Evolutionary conservation across 129 eudicot species (phyloP).

Genomic region (Flaveria trinervia): DNA sequence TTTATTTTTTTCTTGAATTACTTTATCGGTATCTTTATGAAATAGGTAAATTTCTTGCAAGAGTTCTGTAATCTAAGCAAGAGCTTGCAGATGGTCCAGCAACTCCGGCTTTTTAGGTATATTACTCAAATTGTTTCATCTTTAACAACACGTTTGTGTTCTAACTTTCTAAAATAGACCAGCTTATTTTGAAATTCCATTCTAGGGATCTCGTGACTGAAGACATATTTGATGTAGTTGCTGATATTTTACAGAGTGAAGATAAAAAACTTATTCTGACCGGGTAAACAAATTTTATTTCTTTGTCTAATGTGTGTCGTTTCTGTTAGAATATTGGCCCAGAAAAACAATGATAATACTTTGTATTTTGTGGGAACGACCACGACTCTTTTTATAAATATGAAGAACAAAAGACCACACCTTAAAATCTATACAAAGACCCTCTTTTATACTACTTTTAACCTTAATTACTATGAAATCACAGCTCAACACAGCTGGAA

Average conservation of each 20-base stretch:
- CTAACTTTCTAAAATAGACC: conserved; percentile 19
- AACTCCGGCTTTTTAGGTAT: conserved; percentile 75
- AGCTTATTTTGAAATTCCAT: conserved; percentile 24
- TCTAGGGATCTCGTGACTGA: conserved; percentile 85
- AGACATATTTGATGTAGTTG: conserved; percentile 78
- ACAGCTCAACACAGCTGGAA: too few species aligned
- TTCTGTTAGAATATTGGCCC: too few species aligned
- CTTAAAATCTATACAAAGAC: too few species aligned
- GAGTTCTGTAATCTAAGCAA: conserved; percentile 83
- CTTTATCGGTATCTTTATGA: conserved; percentile 1
- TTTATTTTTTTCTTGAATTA: background rate
- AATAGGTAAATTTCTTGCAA: conserved; percentile 79
- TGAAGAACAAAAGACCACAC: too few species aligned
- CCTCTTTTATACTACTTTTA: too few species aligned
- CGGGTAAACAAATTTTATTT: conserved; percentile 58
- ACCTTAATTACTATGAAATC: too few species aligned
- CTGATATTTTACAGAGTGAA: conserved; percentile 66
- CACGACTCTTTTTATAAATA: too few species aligned
- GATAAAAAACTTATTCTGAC: conserved; percentile 80
- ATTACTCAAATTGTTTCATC: conserved; percentile 12
- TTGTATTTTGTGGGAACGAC: too few species aligned
- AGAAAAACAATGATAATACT: too few species aligned
- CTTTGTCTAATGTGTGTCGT: background rate
- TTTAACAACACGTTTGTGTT: conserved; percentile 14
- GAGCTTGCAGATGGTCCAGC: conserved; percentile 91